Base-by-base conservation (phyloP, 108 stramenopile species). In the Cyclotella cryptica region DNA sequence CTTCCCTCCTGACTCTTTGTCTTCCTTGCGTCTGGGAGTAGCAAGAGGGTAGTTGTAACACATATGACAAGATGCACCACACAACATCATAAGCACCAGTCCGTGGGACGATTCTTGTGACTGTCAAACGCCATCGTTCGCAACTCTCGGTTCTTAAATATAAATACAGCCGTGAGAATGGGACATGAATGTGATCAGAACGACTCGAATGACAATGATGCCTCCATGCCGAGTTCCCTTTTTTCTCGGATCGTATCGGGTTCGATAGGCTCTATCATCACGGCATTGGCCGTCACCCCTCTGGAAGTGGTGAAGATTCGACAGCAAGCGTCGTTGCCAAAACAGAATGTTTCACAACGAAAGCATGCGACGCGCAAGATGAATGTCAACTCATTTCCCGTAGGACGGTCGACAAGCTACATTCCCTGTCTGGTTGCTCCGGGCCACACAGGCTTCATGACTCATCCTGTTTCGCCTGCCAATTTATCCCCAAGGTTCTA, bases 271-370 rank as follows among this genome's bases (percentile, higher is more conserved):
- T 86, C 89, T 22, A 70, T 88, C 47, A 55, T 92, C 15, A 87
- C 87, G 5, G 80, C 87, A 22, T 65, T 92, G 19, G 68, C 77
- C 0, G 89, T 91, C 5, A 90, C 89, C 24, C 93, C 93, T 4
- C 59, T 94, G 12, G 93, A 94, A 35, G 93, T 94, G 24, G 88
- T 88, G 29, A 94, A 94, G 76, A 84, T 92, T 39, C 87, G 90
- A 8, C 77, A 87, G 71, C 93, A 94, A 67, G 64, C 79, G 29
- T 64, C 71, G 1, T 40, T 49, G 8, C 22, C 86, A 22, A 52
- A 35, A 0, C 77, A 87, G 71, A 90, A 94, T 63, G 64, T 72
- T 30, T 58, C 71, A 8, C 45, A 46, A 11, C 22, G 84, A 22
- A 59, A 35, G 0, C 19, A 47, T 21, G 44, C 18, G 27, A 45